A percentile compares a stretch with the other conserved stretches of the same genome.
These are phyloP conservation scores for Blastobotrys persicus DNA, from an alignment of 1,139 yeast genomes.

Conservation along the genomic window DNA sequence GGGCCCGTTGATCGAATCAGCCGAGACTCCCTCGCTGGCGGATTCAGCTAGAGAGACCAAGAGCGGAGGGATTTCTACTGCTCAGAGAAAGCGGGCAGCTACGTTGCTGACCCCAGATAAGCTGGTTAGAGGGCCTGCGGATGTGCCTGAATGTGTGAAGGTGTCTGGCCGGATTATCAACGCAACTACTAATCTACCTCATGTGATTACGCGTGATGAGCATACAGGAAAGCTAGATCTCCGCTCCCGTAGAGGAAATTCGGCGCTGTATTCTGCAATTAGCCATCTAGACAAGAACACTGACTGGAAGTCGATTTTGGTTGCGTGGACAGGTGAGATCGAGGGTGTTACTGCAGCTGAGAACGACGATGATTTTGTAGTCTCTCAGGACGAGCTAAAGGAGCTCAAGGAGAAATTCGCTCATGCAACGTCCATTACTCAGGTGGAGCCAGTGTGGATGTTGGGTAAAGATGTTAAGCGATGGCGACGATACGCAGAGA, in stretches of 20 bases:
- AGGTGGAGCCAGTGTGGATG: constrained; percentile 56
- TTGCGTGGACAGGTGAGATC: constrained; percentile 97
- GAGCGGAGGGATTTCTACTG: constrained; percentile 6
- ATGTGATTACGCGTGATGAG: constrained; percentile 43
- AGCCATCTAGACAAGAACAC: constrained; percentile 58
- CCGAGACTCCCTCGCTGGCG: constrained; percentile 7
- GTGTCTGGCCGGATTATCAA: constrained; percentile 65
- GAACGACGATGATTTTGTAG: constrained; percentile 47
- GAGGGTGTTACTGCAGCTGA: constrained; percentile 43
- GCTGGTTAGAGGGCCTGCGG: constrained; percentile 11
- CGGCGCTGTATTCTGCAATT: constrained; percentile 78
- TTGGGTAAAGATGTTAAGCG: constrained; percentile 53
- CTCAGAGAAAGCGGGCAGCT: constrained; percentile 10
- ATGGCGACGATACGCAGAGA: constrained; percentile 90
- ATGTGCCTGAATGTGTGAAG: constrained; percentile 28
- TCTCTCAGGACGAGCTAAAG: neutral
- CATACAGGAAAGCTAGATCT: constrained; percentile 11
- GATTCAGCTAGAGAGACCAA: constrained; percentile 3
- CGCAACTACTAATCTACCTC: constrained; percentile 68
- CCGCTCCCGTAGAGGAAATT: constrained; percentile 63
- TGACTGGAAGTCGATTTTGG: constrained; percentile 81
- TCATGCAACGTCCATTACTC: constrained; percentile 39
- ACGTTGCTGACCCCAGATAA: constrained; percentile 12
- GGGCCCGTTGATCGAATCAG: constrained; percentile 27
- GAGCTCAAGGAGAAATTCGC: constrained; percentile 6